Conservation (phyloP, 169 alveolate species). For the Plasmodium malariae region DNA sequence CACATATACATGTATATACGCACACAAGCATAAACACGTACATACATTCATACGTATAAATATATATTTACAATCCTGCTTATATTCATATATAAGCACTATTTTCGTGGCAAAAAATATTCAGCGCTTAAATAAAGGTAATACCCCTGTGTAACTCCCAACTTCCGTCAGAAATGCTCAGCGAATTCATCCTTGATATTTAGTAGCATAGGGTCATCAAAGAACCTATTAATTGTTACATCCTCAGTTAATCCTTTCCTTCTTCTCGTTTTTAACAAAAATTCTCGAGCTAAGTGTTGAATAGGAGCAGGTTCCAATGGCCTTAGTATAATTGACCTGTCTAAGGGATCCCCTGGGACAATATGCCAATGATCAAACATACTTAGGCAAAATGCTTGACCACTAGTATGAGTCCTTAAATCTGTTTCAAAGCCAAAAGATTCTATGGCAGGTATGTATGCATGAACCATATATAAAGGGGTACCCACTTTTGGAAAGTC, state of each 20-base stretch:
- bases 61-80: background rate
- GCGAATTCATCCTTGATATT: slow-evolving; percentile 78
- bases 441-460: slow-evolving; percentile 98
- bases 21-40: background rate
- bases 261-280: slow-evolving; percentile 97
- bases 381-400: slow-evolving; percentile 97
- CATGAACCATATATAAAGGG: slow-evolving; percentile 95
- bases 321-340: slow-evolving; percentile 94
- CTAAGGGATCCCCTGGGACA: slow-evolving; percentile 99
- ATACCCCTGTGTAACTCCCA: no score
- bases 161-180: slow-evolving; percentile 75
- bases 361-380: slow-evolving; percentile 97
- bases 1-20: background rate
- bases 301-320: slow-evolving; percentile 98
- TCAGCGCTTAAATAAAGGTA: slow-evolving; percentile 9
- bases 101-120: background rate
- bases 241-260: slow-evolving; percentile 95
- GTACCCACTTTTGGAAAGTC: slow-evolving; percentile 95
- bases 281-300: slow-evolving; percentile 98
- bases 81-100: background rate
- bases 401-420: slow-evolving; percentile 96
- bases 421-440: slow-evolving; percentile 99
- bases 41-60: background rate
- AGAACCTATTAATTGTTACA: slow-evolving; percentile 91
- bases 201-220: slow-evolving; percentile 91